Evolutionary conservation across 2,329 filamentous ascomycete species (phyloP), one percentile per base, ranked within the genome.

Genomic region (Didymellaceae sp.): DNA sequence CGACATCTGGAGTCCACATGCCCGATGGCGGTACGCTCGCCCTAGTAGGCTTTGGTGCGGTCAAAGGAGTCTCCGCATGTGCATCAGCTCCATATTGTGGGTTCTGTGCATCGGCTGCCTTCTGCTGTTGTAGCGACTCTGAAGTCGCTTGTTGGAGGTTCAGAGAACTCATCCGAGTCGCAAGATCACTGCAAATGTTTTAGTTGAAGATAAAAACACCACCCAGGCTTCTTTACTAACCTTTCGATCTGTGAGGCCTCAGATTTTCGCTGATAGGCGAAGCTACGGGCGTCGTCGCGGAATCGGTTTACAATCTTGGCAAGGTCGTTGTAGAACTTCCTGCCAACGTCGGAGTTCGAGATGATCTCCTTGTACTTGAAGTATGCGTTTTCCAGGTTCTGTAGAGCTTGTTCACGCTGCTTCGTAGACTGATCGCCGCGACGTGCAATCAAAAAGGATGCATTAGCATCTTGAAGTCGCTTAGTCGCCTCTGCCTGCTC

Each of bases 281-380:
- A 97, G 1, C 82, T 83, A 59, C 84, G 84, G 50, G 86, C 86
- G 26, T 90, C 89, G 60, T 97, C 93, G 14, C 91, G 82, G 71
- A 97, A 97, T 8, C 87, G 81, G 28, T 86, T 87, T 1, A 96
- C 89, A 55, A 97, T 91, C 73, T 88, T 90, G 37, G 89, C 90
- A 4, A 99, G 81, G 67, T 97, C 92, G 62, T 99, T 99, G 77
- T 97, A 99, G 70, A 99, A 99, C 71, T 94, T 97, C 44, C 93
- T 82, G 0, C 91, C 94, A 0, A 89, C 90, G 59, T 97, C 93
- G 2, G 97, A 81, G 67, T 97, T 96, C 58, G 85, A 90, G 49
- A 96, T 86, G 48, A 97, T 90, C 71, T 99, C 93, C 75, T 96
- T 96, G 78, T 97, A 97, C 75, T 93, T 95, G 73, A 91, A 86